These are phyloP conservation scores for Phytopythium kandeliae DNA, from an alignment of 352 stramenopile genomes.

Conservation along the genomic window DNA sequence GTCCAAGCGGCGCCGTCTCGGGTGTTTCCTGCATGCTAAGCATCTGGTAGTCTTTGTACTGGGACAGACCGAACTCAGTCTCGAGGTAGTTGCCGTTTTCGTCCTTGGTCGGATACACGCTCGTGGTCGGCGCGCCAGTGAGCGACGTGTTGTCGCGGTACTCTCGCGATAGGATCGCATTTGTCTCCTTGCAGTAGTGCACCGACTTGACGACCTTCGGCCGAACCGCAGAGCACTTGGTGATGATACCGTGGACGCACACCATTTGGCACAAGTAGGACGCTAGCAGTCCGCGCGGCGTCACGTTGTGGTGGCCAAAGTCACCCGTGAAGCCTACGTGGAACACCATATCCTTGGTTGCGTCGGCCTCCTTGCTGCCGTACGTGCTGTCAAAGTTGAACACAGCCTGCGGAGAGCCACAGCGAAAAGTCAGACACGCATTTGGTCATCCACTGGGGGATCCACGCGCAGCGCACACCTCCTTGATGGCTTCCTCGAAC, in stretches of 20 bases:
- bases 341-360: slow-evolving; percentile 72
- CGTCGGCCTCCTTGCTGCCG: slow-evolving; percentile 66
- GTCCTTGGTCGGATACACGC: slow-evolving; percentile 95
- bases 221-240: slow-evolving; percentile 95
- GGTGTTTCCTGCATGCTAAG: slow-evolving; percentile 84
- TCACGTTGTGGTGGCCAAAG: slow-evolving; percentile 91
- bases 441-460: too few relatives aligned
- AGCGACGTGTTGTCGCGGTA: slow-evolving; percentile 98
- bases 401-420: slow-evolving; percentile 25
- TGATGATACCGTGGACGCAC: slow-evolving; percentile 99
- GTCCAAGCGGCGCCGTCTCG: slow-evolving; percentile 95
- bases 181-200: slow-evolving; percentile 97
- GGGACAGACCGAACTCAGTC: slow-evolving; percentile 97
- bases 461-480: slow-evolving; percentile 18
- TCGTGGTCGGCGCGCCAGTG: slow-evolving; percentile 81
- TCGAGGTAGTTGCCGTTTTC: slow-evolving; percentile 95
- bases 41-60: slow-evolving; percentile 99
- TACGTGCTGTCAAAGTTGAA: slow-evolving; percentile 81
- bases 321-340: slow-evolving; percentile 91
- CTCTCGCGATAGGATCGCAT: slow-evolving; percentile 88
- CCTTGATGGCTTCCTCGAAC: slow-evolving; percentile 82
- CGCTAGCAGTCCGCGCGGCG: slow-evolving; percentile 90
- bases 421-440: too few relatives aligned
- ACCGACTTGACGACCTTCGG: slow-evolving; percentile 97
- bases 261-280: slow-evolving; percentile 93